Base-by-base conservation (phyloP, 768 basidiomycete genomes). In the Suillus subaureus region DNA sequence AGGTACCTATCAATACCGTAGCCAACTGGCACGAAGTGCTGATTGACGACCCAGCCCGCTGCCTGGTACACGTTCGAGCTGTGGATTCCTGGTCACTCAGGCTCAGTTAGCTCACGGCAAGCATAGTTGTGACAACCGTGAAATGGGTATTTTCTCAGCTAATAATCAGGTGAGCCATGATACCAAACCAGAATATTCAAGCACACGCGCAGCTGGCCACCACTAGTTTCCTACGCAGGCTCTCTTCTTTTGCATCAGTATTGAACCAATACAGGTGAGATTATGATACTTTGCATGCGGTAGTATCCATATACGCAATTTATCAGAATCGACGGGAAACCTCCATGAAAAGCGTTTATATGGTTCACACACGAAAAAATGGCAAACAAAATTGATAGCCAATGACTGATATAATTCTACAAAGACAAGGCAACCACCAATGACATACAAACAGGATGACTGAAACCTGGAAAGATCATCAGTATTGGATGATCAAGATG, bases 401-500 rank as follows among this genome's bases (percentile, higher is more conserved):
- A 0, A 26, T 18, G 28, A 26, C 56, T 16, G 37, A 5, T 58
- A 18, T 2, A 56, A 40, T 5, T 57, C 56, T 58, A 58, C 37
- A 26, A 57, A 39, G 9, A 58, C 26, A 26, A 54, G 42, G 39
- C 73, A 75, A 87, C 86, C n/a, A n/a, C n/a, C n/a, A n/a, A n/a
- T n/a, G 15, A 91, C 18, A 23, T 51, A 43, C 12, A 43, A 63
- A 67, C 67, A 63, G 0, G 6, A 7, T 6, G 35, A n/a, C 3
- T 28, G 1, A 66, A 55, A 43, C 37, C 74, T 76, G 40, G 7
- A 18, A 37, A 31, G 57, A 28, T 28, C 6, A 3, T 55, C 0
- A 37, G 76, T 9, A 75, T 67, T 31, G 21, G 4, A 0, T n/a
- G 33, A 13, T 9, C 8, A 39, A 43, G 9, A 62, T 0, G 21